Evolutionary conservation across 2,329 filamentous ascomycete species (phyloP), one percentile per base, ranked within the genome.

Genomic region (Trichoderma lentiforme): DNA sequence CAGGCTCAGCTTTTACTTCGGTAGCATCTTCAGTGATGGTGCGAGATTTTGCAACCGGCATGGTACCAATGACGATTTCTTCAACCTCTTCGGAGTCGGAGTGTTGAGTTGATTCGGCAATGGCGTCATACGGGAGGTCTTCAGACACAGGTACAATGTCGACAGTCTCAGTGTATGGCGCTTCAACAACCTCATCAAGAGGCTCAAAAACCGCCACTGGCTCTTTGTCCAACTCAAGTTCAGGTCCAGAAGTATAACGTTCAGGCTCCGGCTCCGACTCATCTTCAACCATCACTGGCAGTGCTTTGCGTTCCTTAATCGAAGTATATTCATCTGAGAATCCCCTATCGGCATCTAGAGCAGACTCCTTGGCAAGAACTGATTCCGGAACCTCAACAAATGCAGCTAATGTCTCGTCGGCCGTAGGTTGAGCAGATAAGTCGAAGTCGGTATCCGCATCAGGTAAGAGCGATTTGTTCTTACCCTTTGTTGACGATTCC

Each of bases 301-400:
- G 77, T 57, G 70, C 74, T 73, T 73, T 75, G 56, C 51, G 61
- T 73, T 74, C 75, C 72, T 75, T 74, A 47, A 68, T 62, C 12
- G 60, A 15, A 7, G 47, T 11, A n/a, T 64, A 61, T n/a, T 65
- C 51, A 2, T 65, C 51, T 51, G 43, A 51, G n/a, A 51, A 51
- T 51, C 43, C 43, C 43, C 43, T 51, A 1, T 21, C 56, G 56
- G 32, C 9, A 43, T 47, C 60, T 12, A 7, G 60, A 32, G 58
- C 8, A 62, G 32, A 21, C 32, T 62, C 70, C 9, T 62, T 71
- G 21, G 30, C 36, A 8, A 53, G 18, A 51, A 28, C 12, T 15
- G 36, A 24, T 24, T 69, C 71, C 15, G 43, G 18, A 60, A 36
- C 56, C 6, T 30, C 24, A 51, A 56, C 71, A 14, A 39, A 24